Conservation (phyloP, 306 rosid genomes). For the Ormosia semicastrata region DNA sequence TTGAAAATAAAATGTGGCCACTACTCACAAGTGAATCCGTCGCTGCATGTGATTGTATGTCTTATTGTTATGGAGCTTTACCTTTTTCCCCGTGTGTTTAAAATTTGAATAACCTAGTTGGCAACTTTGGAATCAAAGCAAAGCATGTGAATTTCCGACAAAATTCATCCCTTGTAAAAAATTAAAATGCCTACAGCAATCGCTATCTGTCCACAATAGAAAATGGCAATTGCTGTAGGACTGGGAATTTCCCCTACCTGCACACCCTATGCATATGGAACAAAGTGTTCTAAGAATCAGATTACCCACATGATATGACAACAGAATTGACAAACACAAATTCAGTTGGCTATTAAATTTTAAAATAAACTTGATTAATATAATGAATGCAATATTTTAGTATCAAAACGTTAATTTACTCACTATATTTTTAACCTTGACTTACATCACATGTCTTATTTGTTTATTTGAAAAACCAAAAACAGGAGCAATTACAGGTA, state of each 20-base stretch:
- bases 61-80: background rate
- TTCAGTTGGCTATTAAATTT: background rate
- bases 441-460: background rate
- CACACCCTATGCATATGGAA: background rate
- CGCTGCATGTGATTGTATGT: too few relatives aligned
- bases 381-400: background rate
- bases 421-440: background rate
- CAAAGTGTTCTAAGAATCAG: background rate
- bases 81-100: background rate
- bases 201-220: background rate
- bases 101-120: background rate
- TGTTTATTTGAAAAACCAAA: background rate
- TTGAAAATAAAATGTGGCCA: too few relatives aligned
- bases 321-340: background rate
- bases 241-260: background rate
- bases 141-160: background rate
- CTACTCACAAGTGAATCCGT: too few relatives aligned
- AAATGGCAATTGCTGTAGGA: background rate
- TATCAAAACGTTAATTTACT: background rate
- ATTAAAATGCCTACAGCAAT: background rate
- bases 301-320: background rate
- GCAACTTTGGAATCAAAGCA: background rate
- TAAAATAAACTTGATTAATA: background rate
- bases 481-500: background rate
- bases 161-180: background rate